Conservation (phyloP, 2,329 filamentous ascomycete genomes). For the Monosporascus sp. region DNA sequence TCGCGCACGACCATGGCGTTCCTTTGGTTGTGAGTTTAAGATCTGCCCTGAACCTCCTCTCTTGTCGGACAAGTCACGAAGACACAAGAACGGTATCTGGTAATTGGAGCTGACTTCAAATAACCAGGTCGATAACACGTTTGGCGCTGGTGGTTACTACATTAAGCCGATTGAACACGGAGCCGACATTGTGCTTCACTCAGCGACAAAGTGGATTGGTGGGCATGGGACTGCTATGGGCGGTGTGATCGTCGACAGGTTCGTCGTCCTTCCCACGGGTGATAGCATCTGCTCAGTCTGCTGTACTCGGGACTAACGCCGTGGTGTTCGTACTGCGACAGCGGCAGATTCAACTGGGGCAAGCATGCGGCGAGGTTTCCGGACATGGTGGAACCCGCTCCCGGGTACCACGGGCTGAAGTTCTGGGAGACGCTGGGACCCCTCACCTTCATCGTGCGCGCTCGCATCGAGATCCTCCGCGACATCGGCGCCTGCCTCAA, state of each 20-base stretch:
- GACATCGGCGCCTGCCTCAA: conserved; percentile 64
- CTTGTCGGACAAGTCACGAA: too few species aligned
- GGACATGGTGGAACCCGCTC: conserved; percentile 63
- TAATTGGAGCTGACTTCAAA: too few species aligned
- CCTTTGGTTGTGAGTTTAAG: conserved; percentile 31
- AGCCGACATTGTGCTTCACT: conserved; percentile 65
- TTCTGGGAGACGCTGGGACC: conserved; percentile 67
- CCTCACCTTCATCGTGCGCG: conserved; percentile 59
- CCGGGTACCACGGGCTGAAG: conserved; percentile 64
- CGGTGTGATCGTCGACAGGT: conserved; percentile 60
- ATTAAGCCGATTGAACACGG: conserved; percentile 62
- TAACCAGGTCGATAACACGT: conserved; percentile 54
- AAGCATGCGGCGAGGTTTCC: conserved; percentile 60
- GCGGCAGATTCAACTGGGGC: conserved; percentile 67
- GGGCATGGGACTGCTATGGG: conserved; percentile 68
- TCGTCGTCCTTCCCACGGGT: too few species aligned
- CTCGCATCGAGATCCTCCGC: conserved; percentile 65
- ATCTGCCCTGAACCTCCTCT: too few species aligned
- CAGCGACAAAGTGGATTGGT: conserved; percentile 69
- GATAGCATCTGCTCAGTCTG: too few species aligned
- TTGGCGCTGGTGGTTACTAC: conserved; percentile 65
- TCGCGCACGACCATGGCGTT: conserved; percentile 43
- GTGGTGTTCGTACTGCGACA: too few species aligned
- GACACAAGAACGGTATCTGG: too few species aligned
- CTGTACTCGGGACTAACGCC: too few species aligned